Evolutionary conservation across 1,139 yeast species (phyloP).

Genomic region (Zygosaccharomyces pseudobailii): DNA sequence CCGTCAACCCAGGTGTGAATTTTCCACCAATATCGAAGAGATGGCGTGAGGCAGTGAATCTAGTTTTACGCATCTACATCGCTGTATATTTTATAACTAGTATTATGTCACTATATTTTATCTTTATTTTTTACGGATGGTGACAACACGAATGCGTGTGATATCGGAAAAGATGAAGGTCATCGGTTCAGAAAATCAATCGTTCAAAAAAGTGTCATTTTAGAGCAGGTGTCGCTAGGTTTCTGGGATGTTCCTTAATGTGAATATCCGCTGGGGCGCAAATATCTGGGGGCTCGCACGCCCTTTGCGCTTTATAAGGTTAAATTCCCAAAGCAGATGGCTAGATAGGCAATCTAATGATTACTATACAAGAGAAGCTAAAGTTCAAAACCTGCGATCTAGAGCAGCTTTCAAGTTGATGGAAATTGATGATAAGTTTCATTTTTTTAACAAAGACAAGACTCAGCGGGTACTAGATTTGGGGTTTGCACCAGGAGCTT

Average conservation of each 20-base stretch:
- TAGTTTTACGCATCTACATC: no score
- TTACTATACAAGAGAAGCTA: conserved; percentile 60
- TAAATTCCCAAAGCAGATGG: conserved; percentile 57
- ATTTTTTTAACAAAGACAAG: conserved; percentile 46
- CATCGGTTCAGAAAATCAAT: no score
- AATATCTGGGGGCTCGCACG: neutral
- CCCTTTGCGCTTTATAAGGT: conserved; percentile 7
- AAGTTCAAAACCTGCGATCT: conserved; percentile 58
- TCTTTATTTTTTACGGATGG: no score
- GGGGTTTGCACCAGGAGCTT: conserved; percentile 95
- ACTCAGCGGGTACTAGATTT: conserved; percentile 67
- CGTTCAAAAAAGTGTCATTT: no score
- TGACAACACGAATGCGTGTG: no score
- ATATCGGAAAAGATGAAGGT: no score
- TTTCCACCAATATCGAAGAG: no score
- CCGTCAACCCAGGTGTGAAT: no score
- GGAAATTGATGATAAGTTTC: conserved; percentile 61
- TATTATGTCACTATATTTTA: no score
- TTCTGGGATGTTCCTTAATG: neutral
- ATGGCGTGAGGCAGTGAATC: no score
- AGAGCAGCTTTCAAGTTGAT: conserved; percentile 86
- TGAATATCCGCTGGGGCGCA: neutral
- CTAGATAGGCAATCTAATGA: conserved; percentile 64
- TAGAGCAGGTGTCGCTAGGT: no score
- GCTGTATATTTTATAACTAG: no score